phyloP scores from a whole-genome alignment of 2,329 filamentous ascomycete genomes.

The Ascochyta fabae region DNA sequence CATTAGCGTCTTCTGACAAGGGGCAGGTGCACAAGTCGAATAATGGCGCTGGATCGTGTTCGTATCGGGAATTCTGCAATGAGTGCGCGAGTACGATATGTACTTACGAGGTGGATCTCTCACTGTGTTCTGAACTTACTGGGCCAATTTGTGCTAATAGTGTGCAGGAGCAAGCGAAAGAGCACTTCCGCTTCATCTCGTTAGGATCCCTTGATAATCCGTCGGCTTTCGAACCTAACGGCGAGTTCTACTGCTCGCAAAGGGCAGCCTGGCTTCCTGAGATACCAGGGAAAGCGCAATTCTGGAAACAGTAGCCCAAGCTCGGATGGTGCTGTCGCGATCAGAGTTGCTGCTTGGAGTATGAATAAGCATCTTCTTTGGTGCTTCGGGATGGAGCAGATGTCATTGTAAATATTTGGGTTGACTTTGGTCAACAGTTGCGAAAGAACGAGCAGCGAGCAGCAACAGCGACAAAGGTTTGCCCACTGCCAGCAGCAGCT shows the following conservation, averaged over 20 bases:
- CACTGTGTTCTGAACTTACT: not conserved
- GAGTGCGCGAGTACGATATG: constrained; percentile 60
- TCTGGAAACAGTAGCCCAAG: constrained; percentile 7
- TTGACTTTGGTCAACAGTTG: no score
- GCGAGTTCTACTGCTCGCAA: constrained; percentile 74
- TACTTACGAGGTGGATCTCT: constrained; percentile 54
- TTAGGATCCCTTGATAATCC: constrained; percentile 35
- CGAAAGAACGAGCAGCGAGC: no score
- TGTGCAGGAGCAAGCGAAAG: constrained; percentile 31
- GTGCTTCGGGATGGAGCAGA: no score
- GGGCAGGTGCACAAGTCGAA: constrained; percentile 55
- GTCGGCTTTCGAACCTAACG: constrained; percentile 51
- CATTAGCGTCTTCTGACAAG: not conserved
- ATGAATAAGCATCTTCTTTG: no score
- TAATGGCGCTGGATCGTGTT: constrained; percentile 56
- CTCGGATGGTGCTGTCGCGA: not conserved
- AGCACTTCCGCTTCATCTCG: constrained; percentile 30
- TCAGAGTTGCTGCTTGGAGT: no score
- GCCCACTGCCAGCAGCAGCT: no score
- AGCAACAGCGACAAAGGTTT: no score
- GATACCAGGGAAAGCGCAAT: constrained; percentile 26
- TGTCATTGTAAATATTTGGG: no score
- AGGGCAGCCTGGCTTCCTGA: constrained; percentile 32
- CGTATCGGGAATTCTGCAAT: constrained; percentile 61
- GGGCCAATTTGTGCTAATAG: not conserved